Base-by-base conservation (phyloP, 768 basidiomycete genomes). In the Tricholoma sp. region DNA sequence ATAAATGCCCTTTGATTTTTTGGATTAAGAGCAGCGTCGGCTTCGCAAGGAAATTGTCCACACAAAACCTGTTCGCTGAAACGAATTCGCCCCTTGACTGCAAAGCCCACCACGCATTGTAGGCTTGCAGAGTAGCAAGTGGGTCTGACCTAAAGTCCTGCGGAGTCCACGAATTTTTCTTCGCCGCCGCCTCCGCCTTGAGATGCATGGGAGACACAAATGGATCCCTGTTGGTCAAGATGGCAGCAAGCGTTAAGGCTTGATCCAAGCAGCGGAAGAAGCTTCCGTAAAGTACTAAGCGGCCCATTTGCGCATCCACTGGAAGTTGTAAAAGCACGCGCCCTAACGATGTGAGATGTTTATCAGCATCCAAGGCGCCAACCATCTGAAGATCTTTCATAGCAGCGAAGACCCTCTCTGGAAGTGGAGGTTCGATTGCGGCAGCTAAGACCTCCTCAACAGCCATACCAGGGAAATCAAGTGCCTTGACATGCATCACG, bases 401-500 rank as follows among this genome's bases (percentile, higher is more conserved):
- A 1, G 94, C 95, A 50, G 91, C 86, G 11, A 72, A 74, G 32
- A 98, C 86, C 19, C 91, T 87, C 34, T 81, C 80, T 0, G 81
- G 72, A 34, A 82, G 83, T n/a, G 95, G 95, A 14, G 95, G 89
- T 68, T 98, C 94, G 55, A 97, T 97, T 11, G 88, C 80, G 10
- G 83, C 85, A 1, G 83, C 84, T 34, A 98, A 78, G 19, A 97
- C 93, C 58, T 95, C 88, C 65, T 95, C 89, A 5, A 93, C 90
- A 27, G 83, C 73, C 84, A 94, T 84, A 45, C 83, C 84, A 5
- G 91, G 90, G 68, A 97, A 88, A 68, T 92, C 86, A 34, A 97
- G 80, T 8, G 94, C 94, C 66, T 96, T 97, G 70, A 98, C 83
- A 67, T 94, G 94, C 94, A 98, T 98, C 14, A 96, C 92, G 49